Conservation (phyloP, 1,284 basidiomycete genomes). For the Phellopilus nigrolimitatus region DNA sequence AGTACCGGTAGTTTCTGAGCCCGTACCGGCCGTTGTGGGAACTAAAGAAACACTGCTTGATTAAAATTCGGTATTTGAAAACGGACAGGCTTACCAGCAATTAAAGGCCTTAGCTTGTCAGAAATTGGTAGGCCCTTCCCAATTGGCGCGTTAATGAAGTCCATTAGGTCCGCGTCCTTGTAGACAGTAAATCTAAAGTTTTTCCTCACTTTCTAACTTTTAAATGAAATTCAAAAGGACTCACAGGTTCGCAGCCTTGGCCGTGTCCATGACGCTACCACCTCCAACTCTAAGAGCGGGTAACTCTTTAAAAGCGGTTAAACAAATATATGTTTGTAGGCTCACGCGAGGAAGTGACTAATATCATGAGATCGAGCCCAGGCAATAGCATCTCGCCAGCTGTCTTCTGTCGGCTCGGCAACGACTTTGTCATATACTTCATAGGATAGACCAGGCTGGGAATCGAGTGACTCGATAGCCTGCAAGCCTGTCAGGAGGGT, state of each 20-base stretch:
- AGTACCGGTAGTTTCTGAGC: conserved; percentile 96
- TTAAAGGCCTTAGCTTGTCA: conserved; percentile 75
- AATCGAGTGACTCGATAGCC: conserved; percentile 76
- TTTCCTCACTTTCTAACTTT: not conserved
- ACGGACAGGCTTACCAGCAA: conserved; percentile 54
- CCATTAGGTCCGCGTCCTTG: conserved; percentile 86
- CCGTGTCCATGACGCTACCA: conserved; percentile 94
- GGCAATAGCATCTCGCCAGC: conserved; percentile 81
- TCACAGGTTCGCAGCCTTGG: conserved; percentile 88
- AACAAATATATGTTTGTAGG: conserved; percentile 22
- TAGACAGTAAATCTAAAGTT: conserved; percentile 72
- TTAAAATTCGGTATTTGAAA: not conserved
- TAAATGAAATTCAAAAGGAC: conserved; percentile 25
- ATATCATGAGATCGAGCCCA: conserved; percentile 87
- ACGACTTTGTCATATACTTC: conserved; percentile 84
- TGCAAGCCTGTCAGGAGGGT: conserved; percentile 29
- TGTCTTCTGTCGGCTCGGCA: conserved; percentile 90
- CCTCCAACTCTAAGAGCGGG: conserved; percentile 70
- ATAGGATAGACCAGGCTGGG: conserved; percentile 69
- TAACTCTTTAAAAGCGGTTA: conserved; percentile 4
- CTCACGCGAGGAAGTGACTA: conserved; percentile 89
- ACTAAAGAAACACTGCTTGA: conserved; percentile 38
- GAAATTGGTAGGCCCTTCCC: conserved; percentile 88
- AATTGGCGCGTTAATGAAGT: conserved; percentile 96
- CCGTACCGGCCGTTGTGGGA: conserved; percentile 96